phyloP scores from a whole-genome alignment of 768 basidiomycete genomes.

The Podaxis sp. region DNA sequence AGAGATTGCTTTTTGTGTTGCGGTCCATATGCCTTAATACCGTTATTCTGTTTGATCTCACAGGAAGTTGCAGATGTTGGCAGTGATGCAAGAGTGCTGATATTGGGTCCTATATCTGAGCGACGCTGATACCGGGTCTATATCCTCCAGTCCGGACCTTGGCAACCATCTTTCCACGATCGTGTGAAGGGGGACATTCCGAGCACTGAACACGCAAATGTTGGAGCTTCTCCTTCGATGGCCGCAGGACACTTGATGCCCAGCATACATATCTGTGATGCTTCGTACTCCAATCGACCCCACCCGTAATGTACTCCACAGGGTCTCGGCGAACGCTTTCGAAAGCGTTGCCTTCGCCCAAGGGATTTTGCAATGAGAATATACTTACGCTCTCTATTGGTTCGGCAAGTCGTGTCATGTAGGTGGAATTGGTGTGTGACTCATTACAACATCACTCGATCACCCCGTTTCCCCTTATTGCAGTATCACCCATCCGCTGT shows the following conservation, averaged over 20 bases:
- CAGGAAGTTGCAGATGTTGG: neutral
- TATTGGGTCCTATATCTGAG: neutral
- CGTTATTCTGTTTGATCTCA: neutral
- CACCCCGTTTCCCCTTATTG: neutral
- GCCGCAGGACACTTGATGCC: neutral
- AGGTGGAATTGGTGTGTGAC: too few species aligned
- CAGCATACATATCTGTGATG: neutral
- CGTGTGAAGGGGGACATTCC: neutral
- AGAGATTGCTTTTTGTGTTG: neutral
- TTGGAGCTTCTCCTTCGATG: neutral
- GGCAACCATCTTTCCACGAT: neutral
- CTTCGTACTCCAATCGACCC: neutral
- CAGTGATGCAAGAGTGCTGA: neutral
- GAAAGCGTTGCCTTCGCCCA: neutral
- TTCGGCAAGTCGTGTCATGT: neutral
- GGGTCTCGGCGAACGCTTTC: neutral
- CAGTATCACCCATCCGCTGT: neutral
- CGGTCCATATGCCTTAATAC: neutral
- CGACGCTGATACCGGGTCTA: neutral
- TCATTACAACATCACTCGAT: neutral
- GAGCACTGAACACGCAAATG: neutral
- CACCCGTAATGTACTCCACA: neutral
- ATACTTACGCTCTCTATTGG: neutral
- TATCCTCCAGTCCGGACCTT: neutral
- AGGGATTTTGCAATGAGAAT: neutral